These are phyloP conservation scores for Bertia moriformis DNA, from an alignment of 2,329 filamentous ascomycete genomes.

Conservation along the genomic window DNA sequence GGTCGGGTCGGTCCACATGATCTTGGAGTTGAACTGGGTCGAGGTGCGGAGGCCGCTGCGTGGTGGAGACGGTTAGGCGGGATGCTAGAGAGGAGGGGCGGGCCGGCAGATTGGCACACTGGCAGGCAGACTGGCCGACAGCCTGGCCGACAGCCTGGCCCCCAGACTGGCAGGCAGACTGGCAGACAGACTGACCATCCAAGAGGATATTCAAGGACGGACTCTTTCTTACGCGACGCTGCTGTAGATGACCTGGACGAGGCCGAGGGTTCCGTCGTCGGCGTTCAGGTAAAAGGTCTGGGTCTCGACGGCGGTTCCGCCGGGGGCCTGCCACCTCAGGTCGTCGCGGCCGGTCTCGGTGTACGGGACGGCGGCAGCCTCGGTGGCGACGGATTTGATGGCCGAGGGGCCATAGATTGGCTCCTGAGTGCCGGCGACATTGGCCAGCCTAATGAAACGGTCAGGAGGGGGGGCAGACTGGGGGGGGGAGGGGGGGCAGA, in stretches of 20 bases:
- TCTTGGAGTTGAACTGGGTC: slow-evolving; percentile 84
- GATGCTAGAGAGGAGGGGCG: no score
- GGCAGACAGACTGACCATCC: neutral
- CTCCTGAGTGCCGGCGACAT: slow-evolving; percentile 90
- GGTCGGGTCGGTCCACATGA: slow-evolving; percentile 63
- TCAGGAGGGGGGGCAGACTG: slow-evolving; percentile 8
- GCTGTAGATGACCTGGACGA: slow-evolving; percentile 92
- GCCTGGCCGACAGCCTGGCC: no score
- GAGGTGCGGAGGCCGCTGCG: slow-evolving; percentile 75
- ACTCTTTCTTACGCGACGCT: slow-evolving; percentile 81
- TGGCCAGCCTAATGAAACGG: slow-evolving; percentile 36
- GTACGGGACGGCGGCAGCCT: slow-evolving; percentile 64
- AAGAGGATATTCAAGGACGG: slow-evolving; percentile 3
- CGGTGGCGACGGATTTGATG: slow-evolving; percentile 71
- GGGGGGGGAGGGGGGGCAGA: slow-evolving; percentile 20
- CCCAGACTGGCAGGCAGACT: no score
- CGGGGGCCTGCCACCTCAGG: slow-evolving; percentile 68
- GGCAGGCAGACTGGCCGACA: no score
- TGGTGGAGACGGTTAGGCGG: slow-evolving; percentile 8
- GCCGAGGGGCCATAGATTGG: slow-evolving; percentile 85
- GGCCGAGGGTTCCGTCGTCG: slow-evolving; percentile 61
- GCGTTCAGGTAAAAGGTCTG: slow-evolving; percentile 84
- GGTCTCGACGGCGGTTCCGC: slow-evolving; percentile 82
- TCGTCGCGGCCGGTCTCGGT: slow-evolving; percentile 67
- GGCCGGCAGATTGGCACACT: no score